Percentiles rank a stretch among this genome's conserved stretches.
Conservation (phyloP, 1,284 basidiomycete genomes). For the Trichosporon faecale region DNA sequence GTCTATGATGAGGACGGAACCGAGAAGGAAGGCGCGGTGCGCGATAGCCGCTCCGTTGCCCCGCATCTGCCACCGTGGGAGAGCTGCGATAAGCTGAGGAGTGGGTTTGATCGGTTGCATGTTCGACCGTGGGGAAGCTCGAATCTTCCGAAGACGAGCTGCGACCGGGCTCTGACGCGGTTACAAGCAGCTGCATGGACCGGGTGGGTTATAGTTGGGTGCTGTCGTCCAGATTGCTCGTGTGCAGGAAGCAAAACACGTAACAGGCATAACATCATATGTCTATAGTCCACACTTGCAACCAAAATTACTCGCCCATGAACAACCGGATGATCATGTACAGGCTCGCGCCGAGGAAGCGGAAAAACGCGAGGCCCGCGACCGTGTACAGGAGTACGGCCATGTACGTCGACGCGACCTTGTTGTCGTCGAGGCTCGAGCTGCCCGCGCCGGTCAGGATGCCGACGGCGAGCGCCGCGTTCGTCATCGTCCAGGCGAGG, state of each 20-base stretch:
- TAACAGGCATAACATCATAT: neutral
- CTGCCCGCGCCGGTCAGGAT: constrained; percentile 58
- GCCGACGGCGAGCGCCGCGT: constrained; percentile 69
- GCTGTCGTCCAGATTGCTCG: too few relatives aligned
- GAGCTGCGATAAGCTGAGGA: neutral
- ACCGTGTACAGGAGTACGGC: constrained; percentile 60
- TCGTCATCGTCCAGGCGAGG: constrained; percentile 69
- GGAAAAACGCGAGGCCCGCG: constrained; percentile 73
- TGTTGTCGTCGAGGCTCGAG: constrained; percentile 28
- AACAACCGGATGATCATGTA: constrained; percentile 79
- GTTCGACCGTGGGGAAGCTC: too few relatives aligned
- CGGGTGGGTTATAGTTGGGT: too few relatives aligned
- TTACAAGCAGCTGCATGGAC: too few relatives aligned
- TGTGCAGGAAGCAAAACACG: too few relatives aligned
- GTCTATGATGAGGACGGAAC: neutral
- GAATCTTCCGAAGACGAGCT: too few relatives aligned
- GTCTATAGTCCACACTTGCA: neutral
- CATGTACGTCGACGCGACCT: constrained; percentile 49
- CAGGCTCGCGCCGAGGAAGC: constrained; percentile 71
- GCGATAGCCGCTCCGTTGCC: neutral
- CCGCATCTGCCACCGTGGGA: neutral
- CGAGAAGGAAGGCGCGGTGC: neutral
- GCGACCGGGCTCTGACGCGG: too few relatives aligned
- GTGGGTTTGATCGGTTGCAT: too few relatives aligned
- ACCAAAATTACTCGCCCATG: constrained; percentile 65